A percentile compares a stretch with the other conserved stretches of the same genome.
Conservation (phyloP, 2,329 filamentous ascomycete genomes). For the Penicillium sp. region DNA sequence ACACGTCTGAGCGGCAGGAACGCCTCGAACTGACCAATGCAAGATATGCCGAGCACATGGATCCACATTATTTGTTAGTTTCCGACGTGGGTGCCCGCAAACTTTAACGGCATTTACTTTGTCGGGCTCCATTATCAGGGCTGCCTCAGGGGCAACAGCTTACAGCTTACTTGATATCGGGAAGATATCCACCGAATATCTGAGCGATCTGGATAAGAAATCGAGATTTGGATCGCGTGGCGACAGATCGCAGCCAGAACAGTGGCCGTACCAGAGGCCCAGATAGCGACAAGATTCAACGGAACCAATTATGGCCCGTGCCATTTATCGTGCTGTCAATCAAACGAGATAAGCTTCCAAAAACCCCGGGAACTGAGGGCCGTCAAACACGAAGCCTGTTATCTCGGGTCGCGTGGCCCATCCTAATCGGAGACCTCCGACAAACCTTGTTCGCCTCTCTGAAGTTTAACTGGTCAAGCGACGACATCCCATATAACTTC, state of each 20-base stretch:
- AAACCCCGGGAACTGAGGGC: background rate
- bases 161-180: background rate
- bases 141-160: background rate
- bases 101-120: background rate
- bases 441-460: slow-evolving; percentile 3
- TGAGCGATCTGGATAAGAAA: background rate
- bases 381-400: background rate
- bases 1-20: background rate
- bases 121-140: background rate
- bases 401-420: background rate
- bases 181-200: background rate
- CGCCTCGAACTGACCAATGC: background rate
- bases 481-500: background rate
- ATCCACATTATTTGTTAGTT: background rate
- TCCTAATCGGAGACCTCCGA: slow-evolving; percentile 18
- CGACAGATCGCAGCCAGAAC: background rate
- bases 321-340: slow-evolving; percentile 6
- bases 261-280: background rate
- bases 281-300: background rate
- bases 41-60: background rate
- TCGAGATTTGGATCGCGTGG: background rate
- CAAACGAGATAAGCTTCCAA: background rate
- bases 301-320: slow-evolving; percentile 3
- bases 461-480: background rate
- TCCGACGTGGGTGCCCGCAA: background rate